Evolutionary conservation across 106 monocot species (phyloP), one percentile per base, ranked within the genome.

Genomic region (Dendrobium nobile): DNA sequence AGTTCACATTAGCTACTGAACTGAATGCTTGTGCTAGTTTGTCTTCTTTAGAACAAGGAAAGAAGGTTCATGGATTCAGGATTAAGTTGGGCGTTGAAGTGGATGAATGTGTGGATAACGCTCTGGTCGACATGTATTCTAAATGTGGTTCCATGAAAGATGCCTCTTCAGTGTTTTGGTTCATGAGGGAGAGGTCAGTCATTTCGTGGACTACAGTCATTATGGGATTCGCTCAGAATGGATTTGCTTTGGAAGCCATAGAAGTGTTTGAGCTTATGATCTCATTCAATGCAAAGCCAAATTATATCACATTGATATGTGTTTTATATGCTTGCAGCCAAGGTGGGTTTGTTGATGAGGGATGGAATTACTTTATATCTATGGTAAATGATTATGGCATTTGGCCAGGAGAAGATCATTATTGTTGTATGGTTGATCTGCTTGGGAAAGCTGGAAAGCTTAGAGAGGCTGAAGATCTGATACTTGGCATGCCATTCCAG

Each of bases 121-220:
- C 95, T 0, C 85, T 92, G 4, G 41, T 95, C 5, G 95, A 95
- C 82, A 95, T 95, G 95, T 95, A 95, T 48, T 84, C 90, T 0
- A 95, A 91, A 54, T 95, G 95, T 45, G 92, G 95, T 1, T 87
- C 75, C 13, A 87, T 85, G 83, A 73, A 86, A 77, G 81, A 65
- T 40, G 90, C 95, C 5, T 17, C 6, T 41, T 33, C 31, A 43
- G 91, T 89, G 2, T 95, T 95, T 43, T 59, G n/a, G 2, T 80
- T 47, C 10, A 95, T 91, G 87, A 80, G 79, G 61, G 82, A 64
- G 5, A 81, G 82, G 58, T 86, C 92, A 0, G 86, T 85, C 10
- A 79, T 92, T 28, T 83, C 95, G 0, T 95, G 95, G 95, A 95
- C 95, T 0, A 91, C 95, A 47, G 78, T 91, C 81, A 95, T 95